Evolutionary conservation across 2,329 filamentous ascomycete genomes (phyloP).

Genomic region (Fusarium gaditjirri): DNA sequence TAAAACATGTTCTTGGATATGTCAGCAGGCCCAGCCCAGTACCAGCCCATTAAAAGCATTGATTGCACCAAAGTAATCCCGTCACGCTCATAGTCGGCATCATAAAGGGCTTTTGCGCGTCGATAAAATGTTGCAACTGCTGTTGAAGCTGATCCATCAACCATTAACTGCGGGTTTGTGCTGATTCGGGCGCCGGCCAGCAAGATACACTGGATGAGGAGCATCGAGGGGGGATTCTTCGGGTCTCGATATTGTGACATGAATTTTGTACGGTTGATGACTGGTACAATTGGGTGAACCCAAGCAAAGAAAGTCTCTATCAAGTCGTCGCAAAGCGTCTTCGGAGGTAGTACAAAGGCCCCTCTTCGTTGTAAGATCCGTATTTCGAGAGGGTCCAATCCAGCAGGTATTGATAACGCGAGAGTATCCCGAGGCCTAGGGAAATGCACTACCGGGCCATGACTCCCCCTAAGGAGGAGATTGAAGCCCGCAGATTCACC

Average conservation of each 20-base stretch:
- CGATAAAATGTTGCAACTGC: background rate
- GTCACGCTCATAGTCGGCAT: background rate
- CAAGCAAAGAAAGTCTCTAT: background rate
- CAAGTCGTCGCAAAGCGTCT: background rate
- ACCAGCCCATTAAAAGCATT: background rate
- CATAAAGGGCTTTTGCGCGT: background rate
- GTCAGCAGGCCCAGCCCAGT: background rate
- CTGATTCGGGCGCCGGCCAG: background rate
- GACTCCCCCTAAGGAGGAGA: background rate
- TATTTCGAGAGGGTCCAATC: background rate
- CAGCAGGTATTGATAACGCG: background rate
- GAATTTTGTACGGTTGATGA: background rate
- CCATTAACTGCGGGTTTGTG: background rate
- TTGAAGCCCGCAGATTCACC: background rate
- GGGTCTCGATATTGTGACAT: background rate
- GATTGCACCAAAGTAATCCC: background rate
- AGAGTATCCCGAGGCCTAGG: background rate
- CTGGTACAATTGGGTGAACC: background rate
- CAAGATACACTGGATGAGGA: background rate
- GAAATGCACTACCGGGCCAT: background rate
- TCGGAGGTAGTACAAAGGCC: background rate
- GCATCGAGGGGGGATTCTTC: background rate
- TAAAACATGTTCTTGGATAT: background rate
- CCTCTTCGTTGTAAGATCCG: background rate
- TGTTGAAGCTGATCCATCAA: background rate